These are phyloP conservation scores for Aegilops longissima DNA, from an alignment of 176 grass and related monocot species.

Conservation along the genomic window DNA sequence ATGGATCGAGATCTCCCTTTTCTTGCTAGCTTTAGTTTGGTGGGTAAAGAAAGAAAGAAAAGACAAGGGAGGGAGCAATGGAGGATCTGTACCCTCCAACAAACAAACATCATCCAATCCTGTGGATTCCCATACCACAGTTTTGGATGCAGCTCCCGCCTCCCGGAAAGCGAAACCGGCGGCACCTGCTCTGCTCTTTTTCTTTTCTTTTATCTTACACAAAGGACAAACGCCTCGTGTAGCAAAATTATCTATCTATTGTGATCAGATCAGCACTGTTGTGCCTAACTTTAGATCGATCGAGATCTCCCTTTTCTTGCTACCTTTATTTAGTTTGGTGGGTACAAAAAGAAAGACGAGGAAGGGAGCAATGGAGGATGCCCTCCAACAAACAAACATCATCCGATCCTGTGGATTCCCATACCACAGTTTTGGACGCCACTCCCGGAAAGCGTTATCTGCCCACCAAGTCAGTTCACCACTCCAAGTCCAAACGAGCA, in stretches of 20 bases:
- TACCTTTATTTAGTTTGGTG: neutral
- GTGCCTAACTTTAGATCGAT: neutral
- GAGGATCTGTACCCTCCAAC: neutral
- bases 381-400: no score
- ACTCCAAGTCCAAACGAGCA: neutral
- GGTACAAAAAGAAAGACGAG: neutral
- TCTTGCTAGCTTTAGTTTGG: neutral
- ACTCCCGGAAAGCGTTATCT: no score
- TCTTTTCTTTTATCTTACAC: neutral
- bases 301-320: neutral
- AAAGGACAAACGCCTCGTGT: no score
- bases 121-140: no score
- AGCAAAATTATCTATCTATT: no score
- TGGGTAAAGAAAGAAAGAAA: neutral
- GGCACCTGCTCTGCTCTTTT: neutral
- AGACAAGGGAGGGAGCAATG: no score
- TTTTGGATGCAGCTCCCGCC: no score
- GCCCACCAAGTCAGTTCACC: conserved; percentile 11
- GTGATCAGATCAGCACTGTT: no score
- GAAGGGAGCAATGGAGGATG: no score
- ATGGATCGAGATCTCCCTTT: neutral
- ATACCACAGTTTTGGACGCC: neutral
- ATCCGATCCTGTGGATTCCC: no score
- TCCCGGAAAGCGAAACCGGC: no score
- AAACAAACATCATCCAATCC: neutral